phyloP scores from a whole-genome alignment of 2,329 filamentous ascomycete genomes.

The Pleomassaria siparia region DNA sequence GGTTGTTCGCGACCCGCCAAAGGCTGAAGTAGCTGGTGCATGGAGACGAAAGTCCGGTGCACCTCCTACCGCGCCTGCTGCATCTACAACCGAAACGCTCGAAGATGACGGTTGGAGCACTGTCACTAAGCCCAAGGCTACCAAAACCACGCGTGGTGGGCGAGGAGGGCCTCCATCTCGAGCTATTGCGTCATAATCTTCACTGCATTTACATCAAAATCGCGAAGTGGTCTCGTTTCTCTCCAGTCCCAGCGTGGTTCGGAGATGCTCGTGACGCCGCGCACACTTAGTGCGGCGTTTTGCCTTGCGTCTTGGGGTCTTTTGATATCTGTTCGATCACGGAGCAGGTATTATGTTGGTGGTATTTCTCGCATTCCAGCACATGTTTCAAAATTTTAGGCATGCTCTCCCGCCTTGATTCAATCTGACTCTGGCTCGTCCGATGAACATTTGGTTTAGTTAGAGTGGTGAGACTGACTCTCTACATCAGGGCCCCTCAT shows the following conservation, averaged over 20 bases:
- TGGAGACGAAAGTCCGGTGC: slow-evolving; percentile 43
- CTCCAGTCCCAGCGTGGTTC: slow-evolving; percentile 17
- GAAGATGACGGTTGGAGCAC: slow-evolving; percentile 59
- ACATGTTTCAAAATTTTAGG: slow-evolving; percentile 9
- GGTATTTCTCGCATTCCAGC: slow-evolving; percentile 20
- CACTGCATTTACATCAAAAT: slow-evolving; percentile 2
- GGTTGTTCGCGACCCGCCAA: slow-evolving; percentile 49
- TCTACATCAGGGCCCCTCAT: slow-evolving; percentile 14
- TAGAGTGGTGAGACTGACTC: slow-evolving; percentile 7
- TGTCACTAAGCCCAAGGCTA: slow-evolving; percentile 49
- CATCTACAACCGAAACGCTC: slow-evolving; percentile 48
- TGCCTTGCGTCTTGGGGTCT: slow-evolving; percentile 20
- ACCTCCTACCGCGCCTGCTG: slow-evolving; percentile 33
- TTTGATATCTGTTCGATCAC: slow-evolving; percentile 22
- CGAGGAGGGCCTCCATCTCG: slow-evolving; percentile 44
- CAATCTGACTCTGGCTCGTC: slow-evolving; percentile 3
- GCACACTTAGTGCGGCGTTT: slow-evolving; percentile 26
- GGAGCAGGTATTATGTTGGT: slow-evolving; percentile 25
- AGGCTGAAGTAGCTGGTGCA: slow-evolving; percentile 38
- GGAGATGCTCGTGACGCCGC: slow-evolving; percentile 30
- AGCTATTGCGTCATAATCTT: slow-evolving; percentile 50
- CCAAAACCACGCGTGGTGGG: slow-evolving; percentile 29
- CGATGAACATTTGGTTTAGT: slow-evolving; percentile 12
- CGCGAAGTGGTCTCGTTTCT: slow-evolving; percentile 7
- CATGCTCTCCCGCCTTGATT: slow-evolving; percentile 11